Percentiles rank a stretch among this genome's conserved stretches.
phyloP scores from a whole-genome alignment of 2,329 filamentous ascomycete genomes.

The Alternaria viburni region DNA sequence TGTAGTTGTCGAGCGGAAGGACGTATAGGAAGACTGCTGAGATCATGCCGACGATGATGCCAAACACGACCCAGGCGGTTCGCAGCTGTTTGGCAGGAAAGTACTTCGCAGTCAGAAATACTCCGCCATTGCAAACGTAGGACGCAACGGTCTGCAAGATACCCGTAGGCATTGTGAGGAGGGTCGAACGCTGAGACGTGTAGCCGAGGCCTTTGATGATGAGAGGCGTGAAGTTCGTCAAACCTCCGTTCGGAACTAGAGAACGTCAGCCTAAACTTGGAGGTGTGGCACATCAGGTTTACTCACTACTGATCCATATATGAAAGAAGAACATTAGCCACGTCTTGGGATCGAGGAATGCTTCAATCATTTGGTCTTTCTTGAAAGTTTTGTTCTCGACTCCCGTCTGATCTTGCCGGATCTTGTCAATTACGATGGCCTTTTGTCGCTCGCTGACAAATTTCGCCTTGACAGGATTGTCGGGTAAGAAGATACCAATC shows the following conservation, averaged over 20 bases:
- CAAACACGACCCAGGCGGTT: slow-evolving; percentile 35
- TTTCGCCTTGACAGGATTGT: slow-evolving; percentile 48
- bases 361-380: slow-evolving; percentile 54
- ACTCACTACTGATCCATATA: slow-evolving; percentile 29
- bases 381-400: slow-evolving; percentile 55
- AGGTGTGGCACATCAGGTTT: neutral
- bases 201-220: slow-evolving; percentile 46
- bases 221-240: slow-evolving; percentile 40
- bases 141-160: slow-evolving; percentile 43
- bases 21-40: slow-evolving; percentile 36
- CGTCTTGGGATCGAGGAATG: slow-evolving; percentile 51
- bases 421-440: slow-evolving; percentile 34
- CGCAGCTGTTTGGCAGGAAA: slow-evolving; percentile 22
- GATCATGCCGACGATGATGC: slow-evolving; percentile 36
- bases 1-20: slow-evolving; percentile 31
- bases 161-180: slow-evolving; percentile 37
- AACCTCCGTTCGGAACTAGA: slow-evolving; percentile 43
- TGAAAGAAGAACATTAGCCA: slow-evolving; percentile 42
- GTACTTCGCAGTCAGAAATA: slow-evolving; percentile 41
- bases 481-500: slow-evolving; percentile 45
- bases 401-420: slow-evolving; percentile 54
- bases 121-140: slow-evolving; percentile 49
- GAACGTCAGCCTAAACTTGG: neutral
- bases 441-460: slow-evolving; percentile 45
- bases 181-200: slow-evolving; percentile 32